Evolutionary conservation across 1,284 basidiomycete genomes (phyloP).

Genomic region (Puccinia triticina): DNA sequence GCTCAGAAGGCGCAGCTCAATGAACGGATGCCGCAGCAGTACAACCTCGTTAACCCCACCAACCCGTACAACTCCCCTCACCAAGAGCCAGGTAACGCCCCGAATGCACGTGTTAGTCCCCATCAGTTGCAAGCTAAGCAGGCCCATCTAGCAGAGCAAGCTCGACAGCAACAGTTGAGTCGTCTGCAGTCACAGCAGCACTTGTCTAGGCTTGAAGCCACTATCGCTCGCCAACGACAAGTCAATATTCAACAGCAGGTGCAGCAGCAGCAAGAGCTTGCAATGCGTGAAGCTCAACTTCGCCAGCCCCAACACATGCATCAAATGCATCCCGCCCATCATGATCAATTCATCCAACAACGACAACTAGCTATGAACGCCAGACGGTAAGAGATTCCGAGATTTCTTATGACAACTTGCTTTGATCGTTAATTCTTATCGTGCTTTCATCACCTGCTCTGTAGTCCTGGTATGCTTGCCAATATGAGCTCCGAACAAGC

Average conservation of each 20-base stretch:
- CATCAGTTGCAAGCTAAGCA: constrained; percentile 33
- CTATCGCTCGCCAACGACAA: constrained; percentile 26
- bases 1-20: constrained; percentile 29
- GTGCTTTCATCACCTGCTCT: background rate
- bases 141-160: constrained; percentile 9
- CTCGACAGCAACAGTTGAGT: background rate
- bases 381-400: constrained; percentile 41
- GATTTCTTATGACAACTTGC: background rate
- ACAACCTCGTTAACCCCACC: constrained; percentile 11
- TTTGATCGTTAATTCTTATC: background rate
- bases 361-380: constrained; percentile 37
- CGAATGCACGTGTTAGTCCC: background rate
- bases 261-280: constrained; percentile 34
- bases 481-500: constrained; percentile 41
- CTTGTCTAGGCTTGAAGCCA: constrained; percentile 25
- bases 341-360: constrained; percentile 37
- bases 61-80: constrained; percentile 24
- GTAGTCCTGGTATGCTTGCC: constrained; percentile 16
- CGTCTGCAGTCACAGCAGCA: constrained; percentile 29
- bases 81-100: background rate
- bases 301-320: constrained; percentile 38
- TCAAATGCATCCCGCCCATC: constrained; percentile 33
- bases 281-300: constrained; percentile 3
- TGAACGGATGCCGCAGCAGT: constrained; percentile 40
- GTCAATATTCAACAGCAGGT: constrained; percentile 32